Evolutionary conservation across 371 early-diverging fungal species (phyloP), one percentile per base, ranked within the genome.

Genomic region (Apophysomyces trapeziformis): DNA sequence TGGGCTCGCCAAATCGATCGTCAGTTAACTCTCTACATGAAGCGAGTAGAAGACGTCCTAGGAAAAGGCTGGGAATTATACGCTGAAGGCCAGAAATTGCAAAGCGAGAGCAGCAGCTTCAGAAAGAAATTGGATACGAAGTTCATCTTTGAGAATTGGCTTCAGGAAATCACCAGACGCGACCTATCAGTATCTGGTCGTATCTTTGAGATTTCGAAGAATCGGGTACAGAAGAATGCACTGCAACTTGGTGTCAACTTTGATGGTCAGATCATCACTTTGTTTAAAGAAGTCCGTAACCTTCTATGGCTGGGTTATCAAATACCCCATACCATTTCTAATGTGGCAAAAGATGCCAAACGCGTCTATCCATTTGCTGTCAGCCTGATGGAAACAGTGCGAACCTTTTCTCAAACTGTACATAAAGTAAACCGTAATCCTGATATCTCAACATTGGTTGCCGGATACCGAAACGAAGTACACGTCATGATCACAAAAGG

Each of bases 1-100:
- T 99, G 99, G 99, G 95, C 95, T n/a, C 90, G 92, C 58, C 96
- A 97, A 78, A 96, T 99, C 70, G 99, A 99, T 71, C 92, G 94
- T 45, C 99, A 99, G 80, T 87, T 99, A 11, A 90, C 92, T 37
- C 76, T 92, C 41, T 96, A 96, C 81, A 97, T 99, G 98, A 92
- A 91, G 57, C 93, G 97, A 56, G 97, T 99, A 9, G 99, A 98
- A 75, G 96, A 95, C 78, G 97, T 99, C 32, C 86, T 99, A 21
- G 99, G 99, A 57, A 91, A 93, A 68, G 98, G 98, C 21, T 99
- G 98, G 99, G 95, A 95, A 78, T 84, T 92, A 39, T 97, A 98
- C 68, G 93, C 95, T 4, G 99, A 99, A 75, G 99, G 99, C 32
- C 95, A 95, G 74, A 92, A 95, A 68, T 86, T 99, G 9, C 90